Percentiles rank a stretch among this genome's conserved stretches.
These are phyloP conservation scores for Wickerhamiella galacta DNA, from an alignment of 805 yeast genomes.

Conservation along the genomic window DNA sequence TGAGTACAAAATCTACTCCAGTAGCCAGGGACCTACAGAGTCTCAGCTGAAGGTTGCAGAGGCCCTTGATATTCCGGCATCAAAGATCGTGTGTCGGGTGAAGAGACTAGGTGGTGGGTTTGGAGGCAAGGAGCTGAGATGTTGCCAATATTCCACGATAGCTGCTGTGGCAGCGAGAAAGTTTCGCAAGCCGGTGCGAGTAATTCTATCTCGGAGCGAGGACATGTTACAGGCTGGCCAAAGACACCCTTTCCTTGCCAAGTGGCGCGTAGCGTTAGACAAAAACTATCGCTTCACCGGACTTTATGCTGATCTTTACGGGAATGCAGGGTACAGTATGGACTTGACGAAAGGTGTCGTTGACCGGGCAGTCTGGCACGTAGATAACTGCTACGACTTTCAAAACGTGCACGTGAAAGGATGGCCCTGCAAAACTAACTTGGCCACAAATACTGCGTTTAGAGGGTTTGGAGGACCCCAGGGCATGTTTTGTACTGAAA, in stretches of 20 bases:
- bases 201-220: constrained; percentile 27
- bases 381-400: constrained; percentile 29
- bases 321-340: constrained; percentile 34
- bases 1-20: constrained; percentile 29
- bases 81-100: constrained; percentile 26
- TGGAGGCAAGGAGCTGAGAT: constrained; percentile 33
- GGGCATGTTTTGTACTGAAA: constrained; percentile 31
- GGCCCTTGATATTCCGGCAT: constrained; percentile 28
- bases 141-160: constrained; percentile 25
- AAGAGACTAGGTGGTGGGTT: constrained; percentile 35
- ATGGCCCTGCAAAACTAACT: constrained; percentile 28
- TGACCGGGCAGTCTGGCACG: constrained; percentile 30
- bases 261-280: constrained; percentile 29
- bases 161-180: constrained; percentile 30
- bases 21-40: constrained; percentile 31
- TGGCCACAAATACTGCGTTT: constrained; percentile 33
- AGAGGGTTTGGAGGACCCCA: constrained; percentile 37
- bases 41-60: constrained; percentile 29
- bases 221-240: constrained; percentile 33
- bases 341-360: constrained; percentile 34
- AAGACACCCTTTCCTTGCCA: constrained; percentile 30
- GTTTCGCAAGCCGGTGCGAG: constrained; percentile 27
- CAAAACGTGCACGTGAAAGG: constrained; percentile 24
- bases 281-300: constrained; percentile 28
- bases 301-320: constrained; percentile 25